These are phyloP conservation scores for Solanum microdontum DNA, from an alignment of 257 asterid genomes.

Conservation along the genomic window DNA sequence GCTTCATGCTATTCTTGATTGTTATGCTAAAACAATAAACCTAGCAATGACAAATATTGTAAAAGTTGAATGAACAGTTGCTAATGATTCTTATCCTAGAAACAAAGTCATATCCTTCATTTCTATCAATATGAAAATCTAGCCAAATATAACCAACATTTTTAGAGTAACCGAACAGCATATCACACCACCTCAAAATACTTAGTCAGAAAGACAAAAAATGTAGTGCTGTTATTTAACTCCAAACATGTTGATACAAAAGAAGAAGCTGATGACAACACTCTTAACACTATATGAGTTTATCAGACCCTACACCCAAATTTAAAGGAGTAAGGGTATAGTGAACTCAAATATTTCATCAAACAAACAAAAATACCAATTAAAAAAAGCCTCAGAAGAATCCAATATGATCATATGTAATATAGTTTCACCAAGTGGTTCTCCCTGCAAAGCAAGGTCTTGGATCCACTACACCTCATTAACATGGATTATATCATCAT, in stretches of 20 bases:
- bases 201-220: neutral
- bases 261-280: neutral
- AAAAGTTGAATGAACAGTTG: too few relatives aligned
- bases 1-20: too few relatives aligned
- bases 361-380: neutral
- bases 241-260: neutral
- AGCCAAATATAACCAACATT: too few relatives aligned
- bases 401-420: slow-evolving; percentile 27
- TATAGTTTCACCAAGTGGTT: slow-evolving; percentile 49
- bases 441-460: slow-evolving; percentile 52
- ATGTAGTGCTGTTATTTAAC: neutral
- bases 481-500: slow-evolving; percentile 45
- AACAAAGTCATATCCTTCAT: too few relatives aligned
- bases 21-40: too few relatives aligned
- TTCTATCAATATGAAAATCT: too few relatives aligned
- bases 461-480: slow-evolving; percentile 51
- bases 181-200: neutral
- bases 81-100: too few relatives aligned
- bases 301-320: neutral
- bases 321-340: neutral
- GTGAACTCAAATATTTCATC: neutral
- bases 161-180: neutral
- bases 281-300: neutral
- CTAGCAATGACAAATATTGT: too few relatives aligned
- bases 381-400: slow-evolving; percentile 26